Conservation (phyloP, 805 yeast genomes). For the Myxozyma monticola region DNA sequence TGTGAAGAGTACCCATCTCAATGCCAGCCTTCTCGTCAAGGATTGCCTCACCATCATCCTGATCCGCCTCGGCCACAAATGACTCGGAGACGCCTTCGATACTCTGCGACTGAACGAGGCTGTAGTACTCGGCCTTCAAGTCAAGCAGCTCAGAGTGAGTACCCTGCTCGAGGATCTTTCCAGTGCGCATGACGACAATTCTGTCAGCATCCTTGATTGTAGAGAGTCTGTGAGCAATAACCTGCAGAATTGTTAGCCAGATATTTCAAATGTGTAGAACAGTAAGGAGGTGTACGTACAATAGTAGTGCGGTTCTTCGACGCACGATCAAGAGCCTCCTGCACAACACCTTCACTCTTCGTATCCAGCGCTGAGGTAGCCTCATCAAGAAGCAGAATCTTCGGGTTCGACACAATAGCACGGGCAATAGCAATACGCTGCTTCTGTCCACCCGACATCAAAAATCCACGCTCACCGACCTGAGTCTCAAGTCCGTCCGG, state of each 20-base stretch:
- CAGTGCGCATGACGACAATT: constrained; percentile 52
- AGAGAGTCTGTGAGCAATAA: constrained; percentile 86
- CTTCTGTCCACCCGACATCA: constrained; percentile 67
- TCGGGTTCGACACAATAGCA: constrained; percentile 56
- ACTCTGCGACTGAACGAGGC: constrained; percentile 43
- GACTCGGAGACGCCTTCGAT: constrained; percentile 23
- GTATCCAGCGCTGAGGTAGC: constrained; percentile 72
- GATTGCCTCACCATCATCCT: constrained; percentile 19
- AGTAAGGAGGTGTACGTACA: constrained; percentile 33
- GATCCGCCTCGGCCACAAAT: not conserved
- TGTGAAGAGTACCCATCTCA: constrained; percentile 3
- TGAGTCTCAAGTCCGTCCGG: constrained; percentile 54
- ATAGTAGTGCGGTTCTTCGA: constrained; percentile 53
- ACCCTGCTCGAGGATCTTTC: constrained; percentile 54
- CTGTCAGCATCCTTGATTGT: constrained; percentile 71
- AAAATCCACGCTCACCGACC: constrained; percentile 59
- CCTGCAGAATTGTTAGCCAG: constrained; percentile 45
- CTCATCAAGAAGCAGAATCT: constrained; percentile 58
- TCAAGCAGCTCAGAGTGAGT: constrained; percentile 42
- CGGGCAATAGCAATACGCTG: constrained; percentile 66
- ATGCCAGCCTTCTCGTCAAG: constrained; percentile 20
- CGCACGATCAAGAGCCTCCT: constrained; percentile 48
- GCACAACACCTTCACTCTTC: constrained; percentile 59
- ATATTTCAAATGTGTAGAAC: not conserved
- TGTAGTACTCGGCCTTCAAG: constrained; percentile 37